Evolutionary conservation across 1,284 basidiomycete species (phyloP), one percentile per base, ranked within the genome.

Genomic region (Somion occarium): DNA sequence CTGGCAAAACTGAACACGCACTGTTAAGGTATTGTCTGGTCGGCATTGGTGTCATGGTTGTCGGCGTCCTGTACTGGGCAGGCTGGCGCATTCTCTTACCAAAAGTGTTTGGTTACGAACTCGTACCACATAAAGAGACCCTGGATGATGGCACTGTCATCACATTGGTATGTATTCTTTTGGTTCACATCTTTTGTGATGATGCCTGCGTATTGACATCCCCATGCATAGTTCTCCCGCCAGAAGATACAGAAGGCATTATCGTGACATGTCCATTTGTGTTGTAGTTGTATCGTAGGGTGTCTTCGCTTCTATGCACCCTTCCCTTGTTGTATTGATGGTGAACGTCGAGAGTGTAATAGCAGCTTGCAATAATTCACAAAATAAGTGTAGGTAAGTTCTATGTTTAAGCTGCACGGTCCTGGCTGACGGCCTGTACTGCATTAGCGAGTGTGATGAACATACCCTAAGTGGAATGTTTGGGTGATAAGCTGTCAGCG

Each of bases 111-210:
- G 63, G 70, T 5, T 79, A 80, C 52, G 59, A 66, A 39, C 68
- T 80, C 24, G 63, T 71, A 1, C 73, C 73, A 0, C 60, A 46
- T 18, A 79, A 78, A 48, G 72, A 73, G 30, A 61, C 49, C 1
- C 63, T 82, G 2, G 56, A 64, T 2, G 80, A 82, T 54, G 80
- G 78, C 5, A 83, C 78, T 1, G 68, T 73, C 4, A 69, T 80
- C 34, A 78, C 73, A 0, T 53, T 73, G 56, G 78, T 80, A 53
- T 44, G 76, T 67, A 2, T 2, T n/a, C 25, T 3, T 24, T 13
- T 15, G 42, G 15, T 7, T n/a, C 30, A n/a, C 23, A 9, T 51
- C n/a, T n/a, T n/a, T 37, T 12, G 30, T 24, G 25, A 2, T 11
- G 15, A 38, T 3, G 5, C 18, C 19, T 5, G 24, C 45, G 20